A percentile compares a stretch with the other conserved stretches of the same genome.
Evolutionary conservation across 352 stramenopile species (phyloP).

Genomic region (Aphanomyces invadans): DNA sequence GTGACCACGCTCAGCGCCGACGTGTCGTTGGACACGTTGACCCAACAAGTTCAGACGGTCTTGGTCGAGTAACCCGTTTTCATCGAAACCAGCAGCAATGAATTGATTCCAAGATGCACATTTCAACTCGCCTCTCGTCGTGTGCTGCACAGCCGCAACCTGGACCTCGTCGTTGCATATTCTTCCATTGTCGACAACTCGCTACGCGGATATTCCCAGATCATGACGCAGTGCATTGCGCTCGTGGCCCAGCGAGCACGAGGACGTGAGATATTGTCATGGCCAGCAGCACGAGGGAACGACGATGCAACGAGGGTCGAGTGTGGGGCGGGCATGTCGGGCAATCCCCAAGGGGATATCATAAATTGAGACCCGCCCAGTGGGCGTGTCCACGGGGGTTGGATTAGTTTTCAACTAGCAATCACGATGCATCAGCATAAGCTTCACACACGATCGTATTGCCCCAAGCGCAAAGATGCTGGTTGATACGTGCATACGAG

Average conservation of each 20-base stretch:
- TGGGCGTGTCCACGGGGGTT: conserved; percentile 84
- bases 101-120: too few relatives aligned
- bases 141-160: too few relatives aligned
- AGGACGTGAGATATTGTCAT: too few relatives aligned
- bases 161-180: too few relatives aligned
- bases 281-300: too few relatives aligned
- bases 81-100: too few relatives aligned
- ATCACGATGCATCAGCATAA: conserved; percentile 90
- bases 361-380: conserved; percentile 88
- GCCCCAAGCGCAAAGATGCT: conserved; percentile 88
- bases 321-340: too few relatives aligned
- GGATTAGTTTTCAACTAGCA: conserved; percentile 94
- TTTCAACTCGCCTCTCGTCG: too few relatives aligned
- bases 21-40: background rate
- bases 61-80: background rate
- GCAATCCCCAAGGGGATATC: conserved; percentile 47
- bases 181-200: too few relatives aligned
- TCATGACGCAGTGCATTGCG: too few relatives aligned
- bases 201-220: too few relatives aligned
- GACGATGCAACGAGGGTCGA: background rate
- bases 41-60: background rate
- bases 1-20: background rate
- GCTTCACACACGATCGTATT: conserved; percentile 91
- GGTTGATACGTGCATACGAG: background rate
- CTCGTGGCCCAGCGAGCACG: too few relatives aligned